Base-by-base conservation (phyloP, 768 basidiomycete genomes). In the Leccinum longicurvipes region DNA sequence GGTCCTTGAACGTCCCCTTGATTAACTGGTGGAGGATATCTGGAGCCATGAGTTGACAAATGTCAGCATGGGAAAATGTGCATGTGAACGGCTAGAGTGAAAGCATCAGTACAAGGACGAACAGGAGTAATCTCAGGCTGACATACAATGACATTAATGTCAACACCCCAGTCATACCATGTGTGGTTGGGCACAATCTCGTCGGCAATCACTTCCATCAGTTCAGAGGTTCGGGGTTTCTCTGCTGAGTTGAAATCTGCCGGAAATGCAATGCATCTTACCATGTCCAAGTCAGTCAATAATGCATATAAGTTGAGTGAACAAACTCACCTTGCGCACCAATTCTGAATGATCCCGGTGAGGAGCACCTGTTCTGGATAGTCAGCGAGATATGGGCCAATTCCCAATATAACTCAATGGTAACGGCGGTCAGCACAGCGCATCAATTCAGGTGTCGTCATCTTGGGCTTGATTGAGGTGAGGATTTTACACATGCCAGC, bases 401-500 rank as follows among this genome's bases (percentile, higher is more conserved):
- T 3, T 7, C 19, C 41, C 7, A 19, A 42, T 21, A 42, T 42
- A 6, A 21, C 11, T 6, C 17, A 5, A 19, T 11, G 41, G 19
- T 19, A 42, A 42, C 17, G 41, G 6, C 19, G n/a, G 11, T 42
- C 41, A 42, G n/a, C n/a, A 21, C 19, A 42, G 6, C 19, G 5
- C 5, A 42, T 6, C 6, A 42, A 5, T 21, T 42, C 6, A 65
- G 57, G n/a, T n/a, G n/a, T n/a, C n/a, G n/a, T n/a, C n/a, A n/a
- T n/a, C n/a, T n/a, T n/a, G n/a, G n/a, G n/a, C 27, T 50, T 51
- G 8, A 57, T 51, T 1, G 25, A 28, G 3, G 11, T 2, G 0
- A 54, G 51, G 5, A 54, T 60, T 29, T 0, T 69, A 44, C 51
- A 36, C 62, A 66, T 59, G 8, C 44, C 73, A 53, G 24, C 69